phyloP scores from a whole-genome alignment of 257 asterid species.

The Capsicum rhomboideum region DNA sequence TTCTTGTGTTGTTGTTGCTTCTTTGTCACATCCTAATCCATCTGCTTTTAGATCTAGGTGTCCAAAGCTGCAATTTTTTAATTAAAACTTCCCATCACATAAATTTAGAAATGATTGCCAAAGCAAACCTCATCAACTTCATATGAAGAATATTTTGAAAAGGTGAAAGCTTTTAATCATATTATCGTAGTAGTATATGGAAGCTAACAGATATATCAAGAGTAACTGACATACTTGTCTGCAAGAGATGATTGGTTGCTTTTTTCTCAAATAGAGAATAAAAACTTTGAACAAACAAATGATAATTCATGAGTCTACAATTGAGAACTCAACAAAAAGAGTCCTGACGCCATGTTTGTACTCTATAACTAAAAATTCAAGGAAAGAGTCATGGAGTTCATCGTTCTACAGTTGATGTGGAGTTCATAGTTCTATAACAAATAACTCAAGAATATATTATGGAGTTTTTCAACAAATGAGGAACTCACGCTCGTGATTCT shows the following conservation, averaged over 20 bases:
- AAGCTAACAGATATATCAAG: neutral
- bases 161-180: neutral
- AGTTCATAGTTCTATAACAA: neutral
- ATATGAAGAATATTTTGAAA: neutral
- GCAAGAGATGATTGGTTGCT: conserved; percentile 22
- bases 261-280: conserved; percentile 38
- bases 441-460: neutral
- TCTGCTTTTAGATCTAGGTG: neutral
- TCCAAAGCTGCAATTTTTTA: neutral
- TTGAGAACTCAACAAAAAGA: neutral
- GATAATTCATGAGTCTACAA: neutral
- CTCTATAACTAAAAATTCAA: neutral
- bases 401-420: neutral
- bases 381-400: neutral
- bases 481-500: neutral
- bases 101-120: neutral
- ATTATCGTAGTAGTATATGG: neutral
- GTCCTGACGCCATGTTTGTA: neutral
- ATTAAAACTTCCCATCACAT: neutral
- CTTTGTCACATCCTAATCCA: neutral
- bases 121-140: neutral
- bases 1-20: neutral
- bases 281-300: neutral
- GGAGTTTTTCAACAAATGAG: neutral
- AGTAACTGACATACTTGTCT: conserved; percentile 26